Evolutionary conservation across 1,284 basidiomycete genomes (phyloP).

Genomic region (Tilletia indica): DNA sequence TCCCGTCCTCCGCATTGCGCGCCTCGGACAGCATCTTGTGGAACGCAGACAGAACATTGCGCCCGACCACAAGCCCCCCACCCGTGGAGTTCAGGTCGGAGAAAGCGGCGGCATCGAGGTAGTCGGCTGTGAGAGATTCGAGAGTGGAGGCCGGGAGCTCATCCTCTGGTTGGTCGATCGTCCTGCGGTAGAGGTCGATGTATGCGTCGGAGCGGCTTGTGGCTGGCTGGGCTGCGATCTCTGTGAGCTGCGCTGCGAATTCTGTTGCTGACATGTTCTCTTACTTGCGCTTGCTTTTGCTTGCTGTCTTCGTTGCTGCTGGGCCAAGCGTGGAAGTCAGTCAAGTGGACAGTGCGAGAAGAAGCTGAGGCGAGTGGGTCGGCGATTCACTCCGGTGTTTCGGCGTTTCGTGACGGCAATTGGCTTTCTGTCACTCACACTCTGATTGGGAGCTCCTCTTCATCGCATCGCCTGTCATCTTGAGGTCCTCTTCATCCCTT

Average conservation of each 20-base stretch:
- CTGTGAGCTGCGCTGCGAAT: background rate
- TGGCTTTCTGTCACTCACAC: background rate
- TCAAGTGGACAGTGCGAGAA: too few relatives aligned
- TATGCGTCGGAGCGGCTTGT: background rate
- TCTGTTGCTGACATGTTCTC: background rate
- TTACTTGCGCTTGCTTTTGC: background rate
- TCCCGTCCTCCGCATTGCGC: background rate
- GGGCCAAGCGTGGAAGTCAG: too few relatives aligned
- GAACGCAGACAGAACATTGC: slow-evolving; percentile 78
- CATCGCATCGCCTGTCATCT: background rate
- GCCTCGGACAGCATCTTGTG: slow-evolving; percentile 50
- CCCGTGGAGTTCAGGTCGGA: slow-evolving; percentile 63
- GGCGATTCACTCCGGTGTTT: too few relatives aligned
- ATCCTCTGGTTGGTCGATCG: background rate
- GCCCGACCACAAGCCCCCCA: slow-evolving; percentile 76
- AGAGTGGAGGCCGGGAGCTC: background rate
- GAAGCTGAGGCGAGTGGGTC: too few relatives aligned
- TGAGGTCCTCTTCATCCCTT: slow-evolving; percentile 5
- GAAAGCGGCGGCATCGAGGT: slow-evolving; percentile 74
- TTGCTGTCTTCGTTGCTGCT: too few relatives aligned
- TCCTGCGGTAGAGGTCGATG: background rate
- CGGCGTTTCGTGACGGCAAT: too few relatives aligned
- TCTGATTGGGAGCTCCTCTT: background rate
- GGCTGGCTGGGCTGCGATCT: slow-evolving; percentile 13
- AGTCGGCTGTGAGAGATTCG: slow-evolving; percentile 42